Evolutionary conservation across 805 yeast genomes (phyloP), one percentile per base, ranked within the genome.

Genomic region (Blastobotrys muscicola): DNA sequence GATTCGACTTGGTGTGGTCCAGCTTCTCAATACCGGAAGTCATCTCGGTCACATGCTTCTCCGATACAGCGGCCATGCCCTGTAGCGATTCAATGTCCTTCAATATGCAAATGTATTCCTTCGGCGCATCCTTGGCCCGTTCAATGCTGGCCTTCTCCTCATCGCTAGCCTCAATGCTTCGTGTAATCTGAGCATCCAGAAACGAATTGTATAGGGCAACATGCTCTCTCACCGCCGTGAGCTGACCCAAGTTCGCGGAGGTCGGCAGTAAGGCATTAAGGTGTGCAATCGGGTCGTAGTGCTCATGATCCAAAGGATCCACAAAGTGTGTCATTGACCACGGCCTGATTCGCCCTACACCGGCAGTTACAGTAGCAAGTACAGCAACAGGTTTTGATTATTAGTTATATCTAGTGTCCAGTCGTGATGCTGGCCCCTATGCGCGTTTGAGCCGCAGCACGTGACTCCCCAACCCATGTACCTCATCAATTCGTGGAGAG

Each of bases 1-100:
- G 67, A 60, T 92, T 92, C 57, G 76, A 77, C 66, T 92, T 92
- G 31, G 89, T 80, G 41, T 75, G 76, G 61, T 92, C 97, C 46
- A 92, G 69, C 15, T 71, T 66, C 52, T 85, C 82, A 48, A 92
- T 87, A 33, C 80, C 82, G 3, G 75, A 69, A 0, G 97, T 90
- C 75, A 86, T 82, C 2, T 58, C 61, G 9, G 80, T 69, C 44
- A 87, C 85, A 3, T 78, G 71, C 3, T 61, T 48, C 47, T 82
- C 86, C 0, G 94, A 82, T 4, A 62, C 52, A 6, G 56, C 53
- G 0, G 89, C 76, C 38, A 74, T 62, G 5, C 51, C 42, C 49
- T 74, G 71, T 37, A 81, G 73, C 6, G 63, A 62, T 13, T 66
- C 60, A 43, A 80, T 74, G 38, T 74, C 69, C 0, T 56, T 45